Evolutionary conservation across 805 yeast genomes (phyloP).

Genomic region (Yamadazyma endophytica): DNA sequence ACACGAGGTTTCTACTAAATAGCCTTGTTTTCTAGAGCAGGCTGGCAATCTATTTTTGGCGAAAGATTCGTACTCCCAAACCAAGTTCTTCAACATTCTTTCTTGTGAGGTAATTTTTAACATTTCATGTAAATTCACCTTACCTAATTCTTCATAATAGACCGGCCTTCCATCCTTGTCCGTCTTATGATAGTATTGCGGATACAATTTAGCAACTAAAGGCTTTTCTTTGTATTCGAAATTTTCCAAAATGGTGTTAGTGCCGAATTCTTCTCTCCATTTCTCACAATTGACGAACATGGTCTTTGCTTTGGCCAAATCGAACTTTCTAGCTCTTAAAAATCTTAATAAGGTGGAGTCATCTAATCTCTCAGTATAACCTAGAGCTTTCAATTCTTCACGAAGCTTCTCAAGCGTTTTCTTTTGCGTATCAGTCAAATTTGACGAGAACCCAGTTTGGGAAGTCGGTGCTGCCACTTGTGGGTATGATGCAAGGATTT

Average conservation of each 20-base stretch:
- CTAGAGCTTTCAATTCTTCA: conserved; percentile 53
- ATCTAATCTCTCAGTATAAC: conserved; percentile 76
- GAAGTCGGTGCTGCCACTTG: conserved; percentile 58
- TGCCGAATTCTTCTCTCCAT: conserved; percentile 87
- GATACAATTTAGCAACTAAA: conserved; percentile 81
- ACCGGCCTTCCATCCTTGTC: conserved; percentile 97
- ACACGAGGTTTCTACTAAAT: conserved; percentile 90
- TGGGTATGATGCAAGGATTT: conserved; percentile 59
- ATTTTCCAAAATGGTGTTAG: conserved; percentile 79
- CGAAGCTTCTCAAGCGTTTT: conserved; percentile 55
- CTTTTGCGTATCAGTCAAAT: conserved; percentile 66
- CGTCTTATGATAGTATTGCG: conserved; percentile 95
- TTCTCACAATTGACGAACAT: conserved; percentile 87
- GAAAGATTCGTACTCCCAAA: conserved; percentile 96
- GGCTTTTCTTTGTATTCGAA: conserved; percentile 94
- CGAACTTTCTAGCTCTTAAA: conserved; percentile 93
- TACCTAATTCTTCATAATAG: conserved; percentile 89
- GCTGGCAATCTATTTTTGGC: conserved; percentile 85
- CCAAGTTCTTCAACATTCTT: conserved; percentile 91
- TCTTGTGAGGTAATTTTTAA: conserved; percentile 91
- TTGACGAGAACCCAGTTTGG: conserved; percentile 79
- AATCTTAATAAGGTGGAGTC: conserved; percentile 83
- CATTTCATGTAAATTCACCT: conserved; percentile 87
- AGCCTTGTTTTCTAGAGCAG: conserved; percentile 77
- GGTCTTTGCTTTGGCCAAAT: conserved; percentile 65